Conservation (phyloP, 352 stramenopile species). For the Phytophthora palmivora region DNA sequence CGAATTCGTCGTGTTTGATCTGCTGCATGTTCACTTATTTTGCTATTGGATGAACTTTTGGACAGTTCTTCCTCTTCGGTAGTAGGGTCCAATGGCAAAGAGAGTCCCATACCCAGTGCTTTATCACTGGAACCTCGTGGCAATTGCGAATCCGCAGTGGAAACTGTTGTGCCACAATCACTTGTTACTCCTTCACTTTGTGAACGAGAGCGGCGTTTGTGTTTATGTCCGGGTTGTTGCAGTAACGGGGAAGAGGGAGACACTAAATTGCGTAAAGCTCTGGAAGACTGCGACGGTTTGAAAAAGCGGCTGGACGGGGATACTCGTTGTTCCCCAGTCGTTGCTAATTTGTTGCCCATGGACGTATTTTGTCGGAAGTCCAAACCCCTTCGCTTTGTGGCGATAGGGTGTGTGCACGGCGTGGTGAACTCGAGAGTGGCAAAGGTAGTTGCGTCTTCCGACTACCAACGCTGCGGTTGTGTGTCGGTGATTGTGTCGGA, state of each 20-base stretch:
- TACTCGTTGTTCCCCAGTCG: conserved; percentile 13
- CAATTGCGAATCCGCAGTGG: conserved; percentile 35
- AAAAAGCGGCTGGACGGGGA: conserved; percentile 20
- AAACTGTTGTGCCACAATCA: conserved; percentile 38
- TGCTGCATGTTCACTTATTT: conserved; percentile 4
- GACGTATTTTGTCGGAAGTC: conserved; percentile 3
- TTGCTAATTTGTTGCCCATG: conserved; percentile 39
- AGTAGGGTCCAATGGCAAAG: conserved; percentile 21
- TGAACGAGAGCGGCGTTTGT: conserved; percentile 34
- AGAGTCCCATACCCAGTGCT: conserved; percentile 1
- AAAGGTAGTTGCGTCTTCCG: conserved; percentile 3
- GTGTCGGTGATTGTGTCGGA: conserved; percentile 16
- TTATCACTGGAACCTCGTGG: conserved; percentile 32
- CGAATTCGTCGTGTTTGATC: conserved; percentile 49
- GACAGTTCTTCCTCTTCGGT: conserved; percentile 36
- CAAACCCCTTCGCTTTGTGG: not conserved
- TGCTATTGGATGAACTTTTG: conserved; percentile 15
- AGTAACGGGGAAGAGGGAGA: conserved; percentile 22
- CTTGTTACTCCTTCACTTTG: conserved; percentile 44
- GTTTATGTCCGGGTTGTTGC: conserved; percentile 9
- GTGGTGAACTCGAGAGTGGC: conserved; percentile 34
- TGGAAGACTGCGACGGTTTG: conserved; percentile 10
- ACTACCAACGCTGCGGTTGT: conserved; percentile 7
- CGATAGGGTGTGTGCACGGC: conserved; percentile 3
- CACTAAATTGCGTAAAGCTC: conserved; percentile 16